These are phyloP conservation scores for Thalassia testudinum DNA, from an alignment of 116 monocot species.

Conservation along the genomic window DNA sequence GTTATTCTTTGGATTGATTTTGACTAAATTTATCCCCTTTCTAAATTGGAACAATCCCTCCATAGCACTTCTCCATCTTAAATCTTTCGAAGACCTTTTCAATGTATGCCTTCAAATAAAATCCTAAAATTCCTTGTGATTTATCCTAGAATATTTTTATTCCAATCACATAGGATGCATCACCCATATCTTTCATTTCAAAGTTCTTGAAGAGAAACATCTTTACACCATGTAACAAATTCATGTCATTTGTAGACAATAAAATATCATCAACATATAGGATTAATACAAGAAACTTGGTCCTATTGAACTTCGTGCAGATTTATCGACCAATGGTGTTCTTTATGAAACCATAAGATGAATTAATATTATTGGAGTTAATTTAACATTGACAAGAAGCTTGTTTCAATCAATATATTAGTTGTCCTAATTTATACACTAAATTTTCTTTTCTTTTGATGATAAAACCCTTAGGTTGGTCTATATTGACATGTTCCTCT, in stretches of 20 bases:
- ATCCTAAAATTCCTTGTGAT: not conserved
- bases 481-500: constrained; percentile 2
- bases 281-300: constrained; percentile 2
- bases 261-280: constrained; percentile 8
- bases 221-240: not conserved
- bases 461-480: constrained; percentile 3
- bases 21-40: constrained; percentile 5
- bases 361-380: constrained; percentile 1
- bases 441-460: constrained; percentile 1
- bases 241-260: not conserved
- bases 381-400: constrained; percentile 2
- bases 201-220: not conserved
- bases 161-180: not conserved
- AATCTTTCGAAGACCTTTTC: not conserved
- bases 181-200: constrained; percentile 4
- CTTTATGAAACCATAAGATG: not conserved
- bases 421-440: not conserved
- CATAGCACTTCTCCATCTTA: not conserved
- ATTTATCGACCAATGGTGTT: not conserved
- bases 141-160: not conserved
- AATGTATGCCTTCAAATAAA: not conserved
- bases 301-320: not conserved
- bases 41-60: not conserved
- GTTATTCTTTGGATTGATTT: constrained; percentile 1
- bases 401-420: not conserved